These are phyloP conservation scores for Pseudonitzschia pungens DNA, from an alignment of 108 stramenopile species.

Conservation along the genomic window DNA sequence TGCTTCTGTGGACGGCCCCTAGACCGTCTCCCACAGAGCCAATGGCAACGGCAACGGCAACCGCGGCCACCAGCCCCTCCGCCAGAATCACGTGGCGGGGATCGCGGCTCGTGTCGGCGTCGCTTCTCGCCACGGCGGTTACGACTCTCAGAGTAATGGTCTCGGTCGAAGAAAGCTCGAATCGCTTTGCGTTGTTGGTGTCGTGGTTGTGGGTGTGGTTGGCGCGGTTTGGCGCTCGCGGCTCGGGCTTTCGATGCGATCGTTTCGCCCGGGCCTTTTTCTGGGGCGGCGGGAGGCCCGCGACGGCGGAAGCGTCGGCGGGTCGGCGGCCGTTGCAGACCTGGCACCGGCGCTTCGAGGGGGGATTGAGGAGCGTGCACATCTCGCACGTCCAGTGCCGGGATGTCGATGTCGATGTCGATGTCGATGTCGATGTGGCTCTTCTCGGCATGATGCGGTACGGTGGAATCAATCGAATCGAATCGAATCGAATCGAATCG, in stretches of 20 bases:
- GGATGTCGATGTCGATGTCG: background rate
- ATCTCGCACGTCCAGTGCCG: constrained; percentile 12
- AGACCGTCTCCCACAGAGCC: no score
- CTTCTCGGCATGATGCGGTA: background rate
- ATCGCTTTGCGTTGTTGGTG: background rate
- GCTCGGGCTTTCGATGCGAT: background rate
- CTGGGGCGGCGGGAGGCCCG: background rate
- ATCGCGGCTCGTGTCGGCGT: no score
- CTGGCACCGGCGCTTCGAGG: constrained; percentile 24
- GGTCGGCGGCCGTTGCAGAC: constrained; percentile 20
- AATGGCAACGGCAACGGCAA: no score
- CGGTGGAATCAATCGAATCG: no score
- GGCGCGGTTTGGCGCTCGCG: background rate
- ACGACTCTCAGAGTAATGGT: no score
- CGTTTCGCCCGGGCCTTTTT: background rate
- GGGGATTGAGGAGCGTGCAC: constrained; percentile 27
- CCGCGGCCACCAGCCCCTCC: background rate
- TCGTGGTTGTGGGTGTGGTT: background rate
- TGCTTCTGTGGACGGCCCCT: background rate
- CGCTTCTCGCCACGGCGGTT: no score
- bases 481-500: background rate
- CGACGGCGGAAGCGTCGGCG: background rate
- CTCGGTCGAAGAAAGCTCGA: no score
- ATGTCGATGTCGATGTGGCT: background rate
- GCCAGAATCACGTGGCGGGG: background rate